These are phyloP conservation scores for Hyaloscypha bicolor DNA, from an alignment of 495 filamentous ascomycete genomes.

Conservation along the genomic window DNA sequence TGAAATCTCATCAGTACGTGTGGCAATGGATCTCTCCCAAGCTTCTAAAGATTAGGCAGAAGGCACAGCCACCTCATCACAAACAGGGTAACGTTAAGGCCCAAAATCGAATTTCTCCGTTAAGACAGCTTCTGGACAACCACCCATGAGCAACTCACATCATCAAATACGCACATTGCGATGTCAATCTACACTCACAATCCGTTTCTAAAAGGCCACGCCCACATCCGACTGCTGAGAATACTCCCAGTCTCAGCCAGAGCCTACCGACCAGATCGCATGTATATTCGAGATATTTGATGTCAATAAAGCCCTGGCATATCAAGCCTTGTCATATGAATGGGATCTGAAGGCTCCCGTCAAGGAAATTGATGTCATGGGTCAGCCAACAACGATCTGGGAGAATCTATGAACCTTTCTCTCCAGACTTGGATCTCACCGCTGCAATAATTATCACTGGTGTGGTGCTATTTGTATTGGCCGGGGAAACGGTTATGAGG, in stretches of 20 bases:
- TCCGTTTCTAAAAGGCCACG: neutral
- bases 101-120: no score
- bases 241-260: neutral
- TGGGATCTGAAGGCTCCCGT: neutral
- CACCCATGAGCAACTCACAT: no score
- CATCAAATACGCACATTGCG: neutral
- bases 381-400: neutral
- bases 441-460: neutral
- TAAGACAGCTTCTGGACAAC: no score
- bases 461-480: neutral
- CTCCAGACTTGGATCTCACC: neutral
- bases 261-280: neutral
- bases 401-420: neutral
- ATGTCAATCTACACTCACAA: neutral
- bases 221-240: neutral
- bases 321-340: neutral
- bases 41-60: no score
- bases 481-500: neutral
- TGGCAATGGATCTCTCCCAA: no score
- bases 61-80: no score
- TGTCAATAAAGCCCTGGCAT: neutral
- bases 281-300: neutral
- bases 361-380: neutral
- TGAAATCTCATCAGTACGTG: no score
- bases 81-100: no score